Base-by-base conservation (phyloP, 139 green algal genomes). In the Coelastrella sp. region DNA sequence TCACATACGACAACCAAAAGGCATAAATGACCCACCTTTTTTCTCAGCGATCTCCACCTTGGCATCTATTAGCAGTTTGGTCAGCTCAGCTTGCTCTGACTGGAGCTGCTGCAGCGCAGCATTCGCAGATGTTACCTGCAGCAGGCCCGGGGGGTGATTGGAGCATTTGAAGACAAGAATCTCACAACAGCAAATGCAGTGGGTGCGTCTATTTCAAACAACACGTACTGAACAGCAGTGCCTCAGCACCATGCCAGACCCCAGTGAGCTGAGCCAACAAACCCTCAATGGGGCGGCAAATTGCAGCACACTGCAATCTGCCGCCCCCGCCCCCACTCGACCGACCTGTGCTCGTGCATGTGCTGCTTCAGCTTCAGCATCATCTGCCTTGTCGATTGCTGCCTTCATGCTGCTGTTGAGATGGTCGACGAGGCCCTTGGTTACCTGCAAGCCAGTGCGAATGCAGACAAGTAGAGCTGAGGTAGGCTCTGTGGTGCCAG, bases 1-100 rank as follows among this genome's bases (percentile, higher is more conserved):
- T 47, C 32, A 47, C 32, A 47, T 47, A 47, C 32, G 32, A 47
- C 32, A 47, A 1, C 32, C 32, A 47, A 47, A 47, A 47, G 19
- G 6, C 19, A 54, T 5, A 16, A 61, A 23, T 76, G 22, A 23
- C 88, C 56, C 74, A 93, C 91, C 88, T 71, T 91, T 89, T 54
- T 84, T 83, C 79, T 92, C 88, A 22, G 91, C 91, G 64, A 93
- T 88, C 85, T 92, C 82, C 79, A 93, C 91, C 88, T 93, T 93
- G 61, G 91, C 76, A 0, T 89, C 85, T 68, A 93, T 90, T 56
- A 93, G 88, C 57, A 91, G 77, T 7, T 76, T 57, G 19, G 90
- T 92, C 14, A 93, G 79, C 57, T 91, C 76, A 23, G 76, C 76
- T 57, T 91, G 76, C 64, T 91, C 86, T 23, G 23, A 47, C 83